These are phyloP conservation scores for Fusarium temperatum DNA, from an alignment of 2,329 filamentous ascomycete species.

Conservation along the genomic window DNA sequence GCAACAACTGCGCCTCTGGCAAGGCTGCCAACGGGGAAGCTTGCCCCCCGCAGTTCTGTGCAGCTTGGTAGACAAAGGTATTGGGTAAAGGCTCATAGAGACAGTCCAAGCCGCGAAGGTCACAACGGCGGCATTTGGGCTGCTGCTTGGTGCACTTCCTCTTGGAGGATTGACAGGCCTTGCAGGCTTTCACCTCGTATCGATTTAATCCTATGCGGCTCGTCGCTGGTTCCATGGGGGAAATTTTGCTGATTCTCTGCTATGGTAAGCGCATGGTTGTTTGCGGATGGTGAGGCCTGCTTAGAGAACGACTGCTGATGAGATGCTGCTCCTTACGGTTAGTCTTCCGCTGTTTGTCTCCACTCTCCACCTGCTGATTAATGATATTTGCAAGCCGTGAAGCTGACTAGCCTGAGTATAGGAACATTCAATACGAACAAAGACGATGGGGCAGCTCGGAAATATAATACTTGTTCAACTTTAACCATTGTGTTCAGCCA, in stretches of 20 bases:
- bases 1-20: background rate
- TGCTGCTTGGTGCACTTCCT: constrained; percentile 32
- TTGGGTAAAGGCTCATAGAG: constrained; percentile 30
- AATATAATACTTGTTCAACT: no score
- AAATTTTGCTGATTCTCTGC: background rate
- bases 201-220: background rate
- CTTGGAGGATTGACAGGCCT: constrained; percentile 26
- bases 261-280: background rate
- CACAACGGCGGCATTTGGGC: constrained; percentile 29
- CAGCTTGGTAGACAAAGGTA: constrained; percentile 10
- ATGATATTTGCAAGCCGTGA: background rate
- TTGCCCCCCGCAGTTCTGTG: background rate
- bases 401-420: background rate
- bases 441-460: no score
- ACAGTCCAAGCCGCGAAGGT: constrained; percentile 21
- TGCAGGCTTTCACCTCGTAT: constrained; percentile 12
- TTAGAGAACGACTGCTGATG: background rate
- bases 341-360: constrained; percentile 1
- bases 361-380: background rate
- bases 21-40: background rate
- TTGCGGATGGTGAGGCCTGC: background rate
- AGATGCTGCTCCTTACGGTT: constrained; percentile 2
- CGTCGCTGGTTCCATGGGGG: background rate
- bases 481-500: background rate
- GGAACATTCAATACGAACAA: no score